A percentile compares a stretch with the other conserved stretches of the same genome.
phyloP scores from a whole-genome alignment of 352 stramenopile genomes.

The Phytophthora quininea region DNA sequence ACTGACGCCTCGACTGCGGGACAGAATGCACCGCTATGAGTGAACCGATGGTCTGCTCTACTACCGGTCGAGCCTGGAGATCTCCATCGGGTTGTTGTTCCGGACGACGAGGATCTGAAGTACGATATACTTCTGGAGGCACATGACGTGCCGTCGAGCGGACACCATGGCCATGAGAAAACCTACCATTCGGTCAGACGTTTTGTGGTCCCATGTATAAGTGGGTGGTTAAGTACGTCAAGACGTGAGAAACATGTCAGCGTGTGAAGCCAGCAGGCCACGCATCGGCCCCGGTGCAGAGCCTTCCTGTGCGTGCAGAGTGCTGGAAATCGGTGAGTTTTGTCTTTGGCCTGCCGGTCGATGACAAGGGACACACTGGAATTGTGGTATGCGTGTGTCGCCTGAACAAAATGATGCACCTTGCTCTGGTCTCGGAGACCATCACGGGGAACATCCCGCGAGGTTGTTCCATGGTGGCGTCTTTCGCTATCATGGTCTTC shows the following conservation, averaged over 20 bases:
- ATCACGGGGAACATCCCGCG: constrained; percentile 21
- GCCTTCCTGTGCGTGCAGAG: constrained; percentile 18
- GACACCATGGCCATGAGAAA: constrained; percentile 27
- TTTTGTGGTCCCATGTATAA: constrained; percentile 35
- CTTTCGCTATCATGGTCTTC: constrained; percentile 27
- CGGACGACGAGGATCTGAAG: constrained; percentile 27
- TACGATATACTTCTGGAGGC: constrained; percentile 25
- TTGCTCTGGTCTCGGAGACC: not conserved
- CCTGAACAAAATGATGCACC: constrained; percentile 40
- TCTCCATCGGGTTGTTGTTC: constrained; percentile 1
- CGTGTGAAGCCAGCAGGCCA: constrained; percentile 12
- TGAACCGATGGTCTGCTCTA: not conserved
- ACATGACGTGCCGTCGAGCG: constrained; percentile 3
- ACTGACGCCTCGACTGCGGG: not conserved
- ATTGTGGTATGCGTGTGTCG: constrained; percentile 37
- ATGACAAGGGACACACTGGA: constrained; percentile 10
- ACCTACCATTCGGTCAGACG: constrained; percentile 6
- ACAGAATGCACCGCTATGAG: not conserved
- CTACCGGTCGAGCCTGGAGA: not conserved
- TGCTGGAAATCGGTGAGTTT: constrained; percentile 38
- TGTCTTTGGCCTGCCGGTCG: constrained; percentile 23
- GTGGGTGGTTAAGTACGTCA: constrained; percentile 22
- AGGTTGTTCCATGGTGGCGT: constrained; percentile 35
- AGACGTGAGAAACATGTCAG: constrained; percentile 25
- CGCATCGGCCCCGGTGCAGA: not conserved